phyloP scores from a whole-genome alignment of 2,329 filamentous ascomycete species.

The Trichoderma asperellum region DNA sequence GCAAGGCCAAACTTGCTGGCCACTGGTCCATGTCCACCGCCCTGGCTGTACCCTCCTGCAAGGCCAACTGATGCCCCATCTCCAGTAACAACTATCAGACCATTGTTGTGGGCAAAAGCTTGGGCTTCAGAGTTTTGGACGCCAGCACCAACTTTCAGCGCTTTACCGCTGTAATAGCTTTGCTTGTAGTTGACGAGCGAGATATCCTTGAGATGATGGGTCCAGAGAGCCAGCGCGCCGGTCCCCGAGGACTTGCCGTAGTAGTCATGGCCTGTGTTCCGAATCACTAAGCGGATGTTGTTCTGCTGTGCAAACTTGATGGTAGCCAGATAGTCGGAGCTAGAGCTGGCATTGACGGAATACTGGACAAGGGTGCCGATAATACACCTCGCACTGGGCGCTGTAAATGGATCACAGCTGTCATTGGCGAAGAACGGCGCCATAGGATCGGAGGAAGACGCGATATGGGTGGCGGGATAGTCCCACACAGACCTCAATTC shows the following conservation, averaged over 20 bases:
- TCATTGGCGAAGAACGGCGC: conserved; percentile 23
- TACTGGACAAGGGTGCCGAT: conserved; percentile 18
- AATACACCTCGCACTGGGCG: neutral
- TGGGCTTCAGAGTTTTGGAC: conserved; percentile 54
- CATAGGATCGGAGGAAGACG: conserved; percentile 9
- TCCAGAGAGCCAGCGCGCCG: conserved; percentile 48
- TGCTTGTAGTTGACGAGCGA: conserved; percentile 46
- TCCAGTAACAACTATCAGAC: conserved; percentile 56
- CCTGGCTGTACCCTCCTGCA: conserved; percentile 63
- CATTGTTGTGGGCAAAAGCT: conserved; percentile 48
- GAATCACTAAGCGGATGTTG: conserved; percentile 48
- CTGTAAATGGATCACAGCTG: conserved; percentile 21
- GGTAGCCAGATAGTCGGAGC: neutral
- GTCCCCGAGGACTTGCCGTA: conserved; percentile 45
- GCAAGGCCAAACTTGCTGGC: conserved; percentile 59
- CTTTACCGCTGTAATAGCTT: conserved; percentile 52
- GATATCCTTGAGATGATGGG: conserved; percentile 47
- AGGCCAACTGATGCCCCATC: conserved; percentile 60
- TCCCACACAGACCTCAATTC: conserved; percentile 6
- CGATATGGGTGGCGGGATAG: conserved; percentile 9
- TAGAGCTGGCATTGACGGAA: conserved; percentile 28
- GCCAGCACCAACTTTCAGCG: conserved; percentile 59
- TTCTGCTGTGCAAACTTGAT: conserved; percentile 44
- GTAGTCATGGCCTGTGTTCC: conserved; percentile 42
- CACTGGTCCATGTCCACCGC: conserved; percentile 62